Base-by-base conservation (phyloP, 257 asterid genomes). In the Lantana camara region DNA sequence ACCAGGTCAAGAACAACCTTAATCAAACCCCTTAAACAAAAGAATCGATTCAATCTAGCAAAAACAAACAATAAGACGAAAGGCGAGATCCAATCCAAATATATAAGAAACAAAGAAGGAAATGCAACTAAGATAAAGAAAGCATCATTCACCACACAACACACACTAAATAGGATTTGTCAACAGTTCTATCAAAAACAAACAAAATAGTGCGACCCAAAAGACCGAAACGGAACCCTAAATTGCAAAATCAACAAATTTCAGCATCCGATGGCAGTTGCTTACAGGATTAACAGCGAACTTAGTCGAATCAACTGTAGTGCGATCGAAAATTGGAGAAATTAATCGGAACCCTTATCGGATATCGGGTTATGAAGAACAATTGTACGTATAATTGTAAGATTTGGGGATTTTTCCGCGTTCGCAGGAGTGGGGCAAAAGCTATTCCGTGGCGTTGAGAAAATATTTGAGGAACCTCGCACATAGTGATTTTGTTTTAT, bases 221-320 rank as follows among this genome's bases (percentile, higher is more conserved):
- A 48, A 57, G 3, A 19, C 53, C 9, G 9, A 8, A 47, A 54
- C 22, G 29, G 14, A 35, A 59, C n/a, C 63, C 67, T 47, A 10
- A 66, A 21, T 4, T 58, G 57, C 22, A 49, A 57, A 42, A 46
- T 16, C 4, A 51, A 51, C 27, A 4, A 58, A 56, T 14, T 32
- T 11, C n/a, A 46, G 57, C 9, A 53, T 10, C 21, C n/a, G 46
- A 23, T 17, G 17, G 48, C 54, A 22, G 34, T 6, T 30, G 54
- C 49, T 65, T 65, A 77, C 82, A 76, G 55, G 65, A 64, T 40
- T 1, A 47, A 53, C 15, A 9, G 44, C 14, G 56, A 65, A 21
- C 66, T n/a, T 32, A 45, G 54, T 29, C 61, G 52, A 35, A 60
- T 41, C 49, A 11, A 50, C 51, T 19, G 55, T 32, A 40, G 56